Conservation (phyloP, 2,329 filamentous ascomycete species). For the Ascochyta fabae region DNA sequence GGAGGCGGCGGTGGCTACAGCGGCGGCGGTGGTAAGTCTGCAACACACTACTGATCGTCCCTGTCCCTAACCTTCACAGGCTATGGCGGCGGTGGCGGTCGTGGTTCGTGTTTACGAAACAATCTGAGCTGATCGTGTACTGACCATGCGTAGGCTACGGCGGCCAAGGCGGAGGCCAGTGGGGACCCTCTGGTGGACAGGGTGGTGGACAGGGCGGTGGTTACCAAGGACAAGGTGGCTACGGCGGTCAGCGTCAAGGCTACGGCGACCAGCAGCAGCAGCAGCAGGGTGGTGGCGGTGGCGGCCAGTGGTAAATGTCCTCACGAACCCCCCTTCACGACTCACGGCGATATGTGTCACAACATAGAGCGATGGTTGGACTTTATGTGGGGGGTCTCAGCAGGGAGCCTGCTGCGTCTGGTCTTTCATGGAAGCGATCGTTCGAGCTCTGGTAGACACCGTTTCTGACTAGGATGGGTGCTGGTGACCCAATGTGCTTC, state of each 20-base stretch:
- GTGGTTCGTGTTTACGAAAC: conserved; percentile 21
- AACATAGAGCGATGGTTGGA: conserved; percentile 15
- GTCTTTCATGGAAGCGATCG: conserved; percentile 21
- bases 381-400: conserved; percentile 15
- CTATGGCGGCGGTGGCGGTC: conserved; percentile 30
- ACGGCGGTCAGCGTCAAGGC: conserved; percentile 37
- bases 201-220: conserved; percentile 39
- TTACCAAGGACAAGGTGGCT: conserved; percentile 40
- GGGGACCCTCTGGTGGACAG: conserved; percentile 32
- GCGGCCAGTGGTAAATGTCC: conserved; percentile 45
- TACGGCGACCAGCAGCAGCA: conserved; percentile 39
- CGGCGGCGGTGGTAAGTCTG: conserved; percentile 29
- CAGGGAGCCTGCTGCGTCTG: conserved; percentile 11
- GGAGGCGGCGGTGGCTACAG: conserved; percentile 38
- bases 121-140: neutral
- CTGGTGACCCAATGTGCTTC: conserved; percentile 34
- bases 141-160: conserved; percentile 30
- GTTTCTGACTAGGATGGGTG: conserved; percentile 34
- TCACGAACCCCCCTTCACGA: conserved; percentile 6
- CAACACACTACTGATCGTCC: neutral
- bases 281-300: conserved; percentile 38
- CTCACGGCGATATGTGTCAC: conserved; percentile 21
- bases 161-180: conserved; percentile 33
- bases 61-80: conserved; percentile 15
- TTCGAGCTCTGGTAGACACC: conserved; percentile 32